These are phyloP conservation scores for Blumeriella jaapii DNA, from an alignment of 2,329 filamentous ascomycete genomes.

Conservation along the genomic window DNA sequence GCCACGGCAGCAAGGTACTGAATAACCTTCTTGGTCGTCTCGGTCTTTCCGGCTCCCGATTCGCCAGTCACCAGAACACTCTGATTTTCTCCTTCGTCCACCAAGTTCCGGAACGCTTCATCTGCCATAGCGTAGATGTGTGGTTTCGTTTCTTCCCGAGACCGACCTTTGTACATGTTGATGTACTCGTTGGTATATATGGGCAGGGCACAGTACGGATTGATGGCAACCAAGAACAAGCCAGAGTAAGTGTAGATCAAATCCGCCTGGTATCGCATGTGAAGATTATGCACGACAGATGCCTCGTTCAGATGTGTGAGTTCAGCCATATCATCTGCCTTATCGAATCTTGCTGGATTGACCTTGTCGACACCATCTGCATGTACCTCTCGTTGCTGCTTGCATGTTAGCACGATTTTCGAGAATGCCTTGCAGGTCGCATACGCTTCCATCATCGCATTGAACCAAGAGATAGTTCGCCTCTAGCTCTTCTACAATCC, in stretches of 20 bases:
- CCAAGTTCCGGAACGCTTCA: constrained; percentile 87
- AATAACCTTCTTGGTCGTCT: constrained; percentile 99
- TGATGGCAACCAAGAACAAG: constrained; percentile 91
- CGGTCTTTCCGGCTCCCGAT: constrained; percentile 94
- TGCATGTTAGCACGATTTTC: constrained; percentile 11
- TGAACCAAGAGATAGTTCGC: constrained; percentile 68
- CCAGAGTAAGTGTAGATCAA: constrained; percentile 98
- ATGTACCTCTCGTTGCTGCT: constrained; percentile 74
- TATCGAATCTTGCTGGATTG: constrained; percentile 98
- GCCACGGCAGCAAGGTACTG: constrained; percentile 95
- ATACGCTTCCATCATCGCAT: constrained; percentile 81
- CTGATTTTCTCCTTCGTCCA: constrained; percentile 91
- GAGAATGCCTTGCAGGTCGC: constrained; percentile 23
- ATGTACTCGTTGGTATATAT: constrained; percentile 97
- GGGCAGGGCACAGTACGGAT: constrained; percentile 87
- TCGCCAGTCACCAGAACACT: constrained; percentile 97
- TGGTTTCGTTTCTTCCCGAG: constrained; percentile 85
- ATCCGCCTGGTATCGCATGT: constrained; percentile 89
- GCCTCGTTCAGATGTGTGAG: constrained; percentile 96
- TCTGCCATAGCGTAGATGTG: constrained; percentile 98
- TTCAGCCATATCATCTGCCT: constrained; percentile 98
- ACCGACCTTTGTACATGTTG: constrained; percentile 93
- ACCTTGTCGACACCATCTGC: constrained; percentile 91
- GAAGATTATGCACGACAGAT: constrained; percentile 93
- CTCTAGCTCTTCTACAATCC: constrained; percentile 73